Evolutionary conservation across 2,329 filamentous ascomycete genomes (phyloP), one percentile per base, ranked within the genome.

Genomic region (Thelonectria blattea): DNA sequence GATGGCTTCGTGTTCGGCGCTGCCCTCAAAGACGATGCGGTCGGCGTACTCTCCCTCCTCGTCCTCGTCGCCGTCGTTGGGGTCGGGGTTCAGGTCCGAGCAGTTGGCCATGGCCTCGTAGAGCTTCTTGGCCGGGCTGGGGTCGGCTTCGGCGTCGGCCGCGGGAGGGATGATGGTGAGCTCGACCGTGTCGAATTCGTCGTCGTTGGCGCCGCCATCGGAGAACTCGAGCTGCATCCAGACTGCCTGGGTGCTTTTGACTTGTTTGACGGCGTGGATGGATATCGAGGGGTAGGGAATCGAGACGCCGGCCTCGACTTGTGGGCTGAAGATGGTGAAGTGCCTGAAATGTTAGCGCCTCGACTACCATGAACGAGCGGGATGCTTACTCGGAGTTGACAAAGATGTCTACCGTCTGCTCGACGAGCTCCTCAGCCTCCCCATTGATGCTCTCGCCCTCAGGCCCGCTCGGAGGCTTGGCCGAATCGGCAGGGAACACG

Each of bases 251-350:
- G 75, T 72, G 18, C 75, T 72, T 12, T 69, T 60, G 69, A 85
- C 79, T 57, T 86, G 85, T 75, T 91, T 89, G 68, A 90, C 85
- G 0, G 90, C 91, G 73, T 93, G 91, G 15, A 93, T 87, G 20
- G 88, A 88, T 72, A 94, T 91, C 62, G 85, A 80, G 3, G 88
- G 90, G 75, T 93, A 94, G 0, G 89, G 86, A 65, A 93, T 90
- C 42, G 86, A 82, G 46, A 92, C 76, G 63, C 91, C 91, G 17
- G 78, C 82, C 37, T 81, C 79, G 12, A 80, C 82, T 3, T 81
- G 74, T 12, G 78, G 75, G 65, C 88, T 89, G 78, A 87, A 93
- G 61, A 93, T 75, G 14, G 81, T 86, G 56, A 93, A 80, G 68
- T 71, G 34, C 72, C 79, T 11, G n/a, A 12, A 3, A 54, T 10